Base-by-base conservation (phyloP, 2,329 filamentous ascomycete genomes). In the Aureobasidium sp. region DNA sequence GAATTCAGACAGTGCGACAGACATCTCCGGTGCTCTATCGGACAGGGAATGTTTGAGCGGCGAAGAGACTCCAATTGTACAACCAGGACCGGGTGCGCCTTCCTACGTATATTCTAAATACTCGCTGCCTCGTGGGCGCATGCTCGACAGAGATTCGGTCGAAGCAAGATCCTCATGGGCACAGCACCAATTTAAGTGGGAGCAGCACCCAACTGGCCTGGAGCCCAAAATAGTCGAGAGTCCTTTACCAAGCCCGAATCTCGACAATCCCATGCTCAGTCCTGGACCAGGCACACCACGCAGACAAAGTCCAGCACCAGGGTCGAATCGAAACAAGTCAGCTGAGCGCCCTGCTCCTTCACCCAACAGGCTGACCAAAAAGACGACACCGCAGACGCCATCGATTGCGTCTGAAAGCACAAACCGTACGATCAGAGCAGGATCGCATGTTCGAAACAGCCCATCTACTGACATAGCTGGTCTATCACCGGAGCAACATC, bases 61-160 rank as follows among this genome's bases (percentile, higher is more conserved):
- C 10, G 63, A 65, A 36, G 64, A 65, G 29, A 61, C 59, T 27
- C 44, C 60, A 14, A 10, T 45, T 14, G 49, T 51, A 79, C 80
- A 10, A 79, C 85, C 30, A 6, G 64, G 70, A 79, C 85, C 39
- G 7, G 64, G 70, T 1, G 83, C 85, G 3, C 81, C 88, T 0
- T 90, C 91, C 0, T 96, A 96, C 71, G 89, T 90, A 16, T 94
- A 97, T 72, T 87, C 91, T 8, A 95, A 89, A 63, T 96, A 91
- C 70, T 79, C 84, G 1, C 79, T 97, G 34, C 93, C 94, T 1
- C 84, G 93, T 64, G 93, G 93, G 14, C 90, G 94, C 71, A 81
- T 82, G 37, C 75, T 95, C 7, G 87, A 95, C 64, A 82, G 91
- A 62, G 81, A 84, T 42, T 87, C 87, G 1, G 72, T 81, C 13